Conservation (phyloP, 352 stramenopile species). For the Pythium dissimile region DNA sequence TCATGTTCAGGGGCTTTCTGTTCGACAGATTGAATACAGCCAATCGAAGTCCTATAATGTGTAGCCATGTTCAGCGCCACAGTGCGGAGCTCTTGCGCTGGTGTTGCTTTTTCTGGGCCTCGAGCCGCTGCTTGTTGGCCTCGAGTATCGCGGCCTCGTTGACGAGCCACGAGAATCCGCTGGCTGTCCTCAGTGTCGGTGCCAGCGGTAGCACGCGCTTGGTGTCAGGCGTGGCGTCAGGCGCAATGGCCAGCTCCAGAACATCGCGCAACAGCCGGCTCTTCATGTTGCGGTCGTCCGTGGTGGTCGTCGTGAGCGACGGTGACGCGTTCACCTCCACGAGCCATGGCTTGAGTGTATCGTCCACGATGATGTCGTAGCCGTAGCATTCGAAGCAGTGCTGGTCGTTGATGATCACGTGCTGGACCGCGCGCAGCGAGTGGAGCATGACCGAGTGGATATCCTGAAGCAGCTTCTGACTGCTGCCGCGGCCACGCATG, state of each 20-base stretch:
- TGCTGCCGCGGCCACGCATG: conserved; percentile 43
- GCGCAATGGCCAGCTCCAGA: conserved; percentile 53
- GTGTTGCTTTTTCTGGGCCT: conserved; percentile 45
- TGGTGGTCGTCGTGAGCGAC: conserved; percentile 66
- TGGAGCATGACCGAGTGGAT: conserved; percentile 86
- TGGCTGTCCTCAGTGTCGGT: conserved; percentile 48
- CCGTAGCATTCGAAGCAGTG: conserved; percentile 95
- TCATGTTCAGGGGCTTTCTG: too few relatives aligned
- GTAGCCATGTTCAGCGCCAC: conserved; percentile 25
- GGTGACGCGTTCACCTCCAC: conserved; percentile 87
- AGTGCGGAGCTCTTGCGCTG: conserved; percentile 32
- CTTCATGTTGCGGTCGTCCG: conserved; percentile 79
- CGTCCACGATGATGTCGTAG: conserved; percentile 94
- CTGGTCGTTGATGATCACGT: conserved; percentile 92
- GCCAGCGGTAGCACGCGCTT: conserved; percentile 25
- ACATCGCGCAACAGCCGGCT: conserved; percentile 66
- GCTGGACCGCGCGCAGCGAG: conserved; percentile 83
- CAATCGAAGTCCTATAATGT: too few relatives aligned
- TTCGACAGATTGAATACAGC: too few relatives aligned
- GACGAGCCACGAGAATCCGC: conserved; percentile 69
- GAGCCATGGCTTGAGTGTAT: conserved; percentile 90
- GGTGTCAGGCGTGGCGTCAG: conserved; percentile 35
- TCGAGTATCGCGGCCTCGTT: conserved; percentile 59
- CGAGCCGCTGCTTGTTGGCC: conserved; percentile 34
- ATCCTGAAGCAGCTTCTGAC: conserved; percentile 57